phyloP scores from a whole-genome alignment of 345 rosid species.

The Moricandia arvensis region DNA sequence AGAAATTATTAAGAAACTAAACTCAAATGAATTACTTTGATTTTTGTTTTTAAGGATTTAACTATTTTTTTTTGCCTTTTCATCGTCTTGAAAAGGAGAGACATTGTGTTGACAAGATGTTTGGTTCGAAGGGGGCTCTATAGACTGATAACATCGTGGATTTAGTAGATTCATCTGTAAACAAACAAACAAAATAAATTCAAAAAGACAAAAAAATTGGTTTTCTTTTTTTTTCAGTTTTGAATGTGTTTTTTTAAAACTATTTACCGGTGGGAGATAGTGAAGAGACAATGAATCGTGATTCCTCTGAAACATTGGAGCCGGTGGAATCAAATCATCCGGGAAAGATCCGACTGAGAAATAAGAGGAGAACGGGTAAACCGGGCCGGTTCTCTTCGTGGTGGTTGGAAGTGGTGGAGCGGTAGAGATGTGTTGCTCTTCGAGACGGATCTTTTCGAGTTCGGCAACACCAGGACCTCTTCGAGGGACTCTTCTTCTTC shows the following conservation, averaged over 20 bases:
- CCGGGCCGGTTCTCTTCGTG: constrained; percentile 25
- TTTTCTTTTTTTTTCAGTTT: too few species aligned
- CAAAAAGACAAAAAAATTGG: neutral
- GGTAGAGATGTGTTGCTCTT: constrained; percentile 42
- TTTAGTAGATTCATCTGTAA: constrained; percentile 46
- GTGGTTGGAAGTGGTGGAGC: constrained; percentile 10
- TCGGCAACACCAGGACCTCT: constrained; percentile 88
- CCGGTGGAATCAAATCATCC: constrained; percentile 36
- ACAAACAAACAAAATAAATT: neutral
- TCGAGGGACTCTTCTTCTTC: constrained; percentile 42
- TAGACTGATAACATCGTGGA: constrained; percentile 31
- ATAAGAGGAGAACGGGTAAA: constrained; percentile 32
- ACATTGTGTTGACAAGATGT: constrained; percentile 27
- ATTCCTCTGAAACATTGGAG: constrained; percentile 42
- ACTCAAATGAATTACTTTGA: neutral
- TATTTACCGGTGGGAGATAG: constrained; percentile 44
- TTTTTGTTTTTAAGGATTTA: neutral
- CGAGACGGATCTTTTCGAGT: constrained; percentile 68
- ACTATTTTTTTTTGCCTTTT: constrained; percentile 37
- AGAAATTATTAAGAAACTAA: neutral
- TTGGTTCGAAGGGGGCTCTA: constrained; percentile 79
- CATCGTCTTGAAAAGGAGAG: constrained; percentile 41
- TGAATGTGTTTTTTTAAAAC: neutral
- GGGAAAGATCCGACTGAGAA: constrained; percentile 36
- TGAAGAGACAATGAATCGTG: constrained; percentile 31